Percentiles rank a stretch among this genome's conserved stretches.
These are phyloP conservation scores for Balamuthia mandrillaris DNA, from an alignment of 208 protist genomes.

Conservation along the genomic window DNA sequence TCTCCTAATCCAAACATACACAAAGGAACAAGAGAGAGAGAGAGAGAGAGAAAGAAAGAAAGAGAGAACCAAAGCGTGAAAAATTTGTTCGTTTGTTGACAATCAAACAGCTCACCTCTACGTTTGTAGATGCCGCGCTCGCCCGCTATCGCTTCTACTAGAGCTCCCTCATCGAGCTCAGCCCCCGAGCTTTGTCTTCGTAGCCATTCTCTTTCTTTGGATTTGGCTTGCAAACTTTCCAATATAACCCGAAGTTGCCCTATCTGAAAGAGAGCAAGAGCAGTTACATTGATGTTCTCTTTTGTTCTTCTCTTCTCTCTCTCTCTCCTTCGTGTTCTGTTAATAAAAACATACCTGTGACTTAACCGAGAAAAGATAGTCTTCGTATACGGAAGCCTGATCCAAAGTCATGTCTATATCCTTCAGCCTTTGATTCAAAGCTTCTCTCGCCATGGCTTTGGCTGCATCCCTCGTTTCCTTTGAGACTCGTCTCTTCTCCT, in stretches of 20 bases:
- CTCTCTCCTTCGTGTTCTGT: no score
- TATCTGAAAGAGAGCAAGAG: no score
- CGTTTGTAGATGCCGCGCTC: constrained; percentile 86
- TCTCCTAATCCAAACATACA: no score
- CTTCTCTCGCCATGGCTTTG: constrained; percentile 43
- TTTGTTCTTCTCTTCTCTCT: no score
- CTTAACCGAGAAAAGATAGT: constrained; percentile 37
- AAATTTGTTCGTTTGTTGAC: no score
- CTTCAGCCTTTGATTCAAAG: constrained; percentile 37
- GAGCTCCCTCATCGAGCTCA: constrained; percentile 80
- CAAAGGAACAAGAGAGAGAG: no score
- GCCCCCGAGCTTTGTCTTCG: constrained; percentile 19
- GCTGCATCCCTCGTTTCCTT: constrained; percentile 48
- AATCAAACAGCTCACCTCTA: no score
- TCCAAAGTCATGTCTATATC: constrained; percentile 47
- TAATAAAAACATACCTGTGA: constrained; percentile 39
- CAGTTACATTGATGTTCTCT: no score
- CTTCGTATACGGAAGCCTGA: constrained; percentile 39
- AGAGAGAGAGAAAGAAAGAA: no score
- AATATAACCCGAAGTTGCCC: constrained; percentile 72
- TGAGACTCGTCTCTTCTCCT: constrained; percentile 81
- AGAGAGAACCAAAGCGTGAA: no score
- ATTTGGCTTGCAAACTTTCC: constrained; percentile 74
- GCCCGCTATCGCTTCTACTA: constrained; percentile 84
- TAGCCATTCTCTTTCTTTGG: constrained; percentile 73